Conservation (phyloP, 768 basidiomycete species). For the Boletus sensibilis region DNA sequence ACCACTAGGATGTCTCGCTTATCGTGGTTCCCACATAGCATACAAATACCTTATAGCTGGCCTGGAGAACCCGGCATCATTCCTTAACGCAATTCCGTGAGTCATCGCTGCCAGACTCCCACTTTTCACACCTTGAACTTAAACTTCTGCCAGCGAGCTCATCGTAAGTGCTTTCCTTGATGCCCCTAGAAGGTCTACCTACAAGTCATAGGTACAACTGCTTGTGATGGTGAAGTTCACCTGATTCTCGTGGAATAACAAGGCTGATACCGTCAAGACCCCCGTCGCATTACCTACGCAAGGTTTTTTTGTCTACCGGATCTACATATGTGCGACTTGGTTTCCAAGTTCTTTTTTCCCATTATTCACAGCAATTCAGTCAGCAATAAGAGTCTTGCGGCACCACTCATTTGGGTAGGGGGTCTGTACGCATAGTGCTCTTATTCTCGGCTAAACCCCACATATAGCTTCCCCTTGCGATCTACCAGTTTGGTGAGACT, state of each 20-base stretch:
- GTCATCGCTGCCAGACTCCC: background rate
- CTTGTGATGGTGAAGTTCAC: constrained; percentile 1
- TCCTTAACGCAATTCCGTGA: background rate
- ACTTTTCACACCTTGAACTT: background rate
- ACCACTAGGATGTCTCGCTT: background rate
- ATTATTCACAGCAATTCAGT: background rate
- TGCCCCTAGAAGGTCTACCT: background rate
- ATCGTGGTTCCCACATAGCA: background rate
- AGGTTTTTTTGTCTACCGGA: constrained; percentile 9
- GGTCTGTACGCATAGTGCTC: too few species aligned
- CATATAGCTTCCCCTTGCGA: background rate
- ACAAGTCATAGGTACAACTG: constrained; percentile 1
- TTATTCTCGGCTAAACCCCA: background rate
- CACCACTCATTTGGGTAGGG: constrained; percentile 7
- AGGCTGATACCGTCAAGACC: background rate
- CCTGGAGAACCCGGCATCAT: background rate
- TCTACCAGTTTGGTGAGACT: background rate
- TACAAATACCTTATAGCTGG: constrained; percentile 2
- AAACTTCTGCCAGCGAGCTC: constrained; percentile 1
- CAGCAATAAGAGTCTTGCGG: background rate
- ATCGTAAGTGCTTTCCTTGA: background rate
- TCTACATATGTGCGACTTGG: constrained; percentile 2
- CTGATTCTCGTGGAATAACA: background rate
- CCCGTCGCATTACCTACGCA: background rate
- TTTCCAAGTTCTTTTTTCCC: background rate